Conservation (phyloP, 202 grass and related monocot species). For the Hordeum pubiflorum region DNA sequence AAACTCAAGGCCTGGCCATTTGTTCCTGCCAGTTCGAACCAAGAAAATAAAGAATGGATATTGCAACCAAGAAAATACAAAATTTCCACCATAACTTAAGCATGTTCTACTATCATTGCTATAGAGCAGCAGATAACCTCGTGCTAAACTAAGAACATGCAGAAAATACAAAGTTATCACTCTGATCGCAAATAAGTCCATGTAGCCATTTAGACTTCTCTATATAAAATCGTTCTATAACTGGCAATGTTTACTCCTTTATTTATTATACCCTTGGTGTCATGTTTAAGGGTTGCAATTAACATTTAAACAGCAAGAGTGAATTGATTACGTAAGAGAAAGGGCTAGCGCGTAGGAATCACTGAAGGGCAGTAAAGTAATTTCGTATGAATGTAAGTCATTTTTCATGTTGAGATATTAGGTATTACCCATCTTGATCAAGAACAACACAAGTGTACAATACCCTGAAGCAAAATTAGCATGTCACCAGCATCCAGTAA, state of each 20-base stretch:
- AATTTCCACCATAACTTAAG: background rate
- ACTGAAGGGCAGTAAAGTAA: background rate
- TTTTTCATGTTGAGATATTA: conserved; percentile 7
- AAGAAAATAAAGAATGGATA: background rate
- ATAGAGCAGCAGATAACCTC: conserved; percentile 5
- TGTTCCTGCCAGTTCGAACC: too few relatives aligned
- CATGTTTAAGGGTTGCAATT: background rate
- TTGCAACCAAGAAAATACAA: background rate
- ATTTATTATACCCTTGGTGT: background rate
- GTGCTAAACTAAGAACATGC: background rate
- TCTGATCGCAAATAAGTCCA: background rate
- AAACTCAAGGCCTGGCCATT: too few relatives aligned
- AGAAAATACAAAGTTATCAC: background rate
- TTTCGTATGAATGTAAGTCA: background rate
- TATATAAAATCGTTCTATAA: background rate
- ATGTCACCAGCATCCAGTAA: background rate
- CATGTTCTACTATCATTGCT: background rate
- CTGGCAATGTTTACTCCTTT: background rate
- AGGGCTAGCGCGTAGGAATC: background rate
- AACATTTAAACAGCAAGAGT: background rate
- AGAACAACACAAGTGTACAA: background rate
- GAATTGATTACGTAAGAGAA: background rate
- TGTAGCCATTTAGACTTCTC: background rate
- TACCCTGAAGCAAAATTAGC: background rate
- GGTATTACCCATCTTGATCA: background rate